Base-by-base conservation (phyloP, 192 early-diverging fungal genomes). In the Coemansia sp. region DNA sequence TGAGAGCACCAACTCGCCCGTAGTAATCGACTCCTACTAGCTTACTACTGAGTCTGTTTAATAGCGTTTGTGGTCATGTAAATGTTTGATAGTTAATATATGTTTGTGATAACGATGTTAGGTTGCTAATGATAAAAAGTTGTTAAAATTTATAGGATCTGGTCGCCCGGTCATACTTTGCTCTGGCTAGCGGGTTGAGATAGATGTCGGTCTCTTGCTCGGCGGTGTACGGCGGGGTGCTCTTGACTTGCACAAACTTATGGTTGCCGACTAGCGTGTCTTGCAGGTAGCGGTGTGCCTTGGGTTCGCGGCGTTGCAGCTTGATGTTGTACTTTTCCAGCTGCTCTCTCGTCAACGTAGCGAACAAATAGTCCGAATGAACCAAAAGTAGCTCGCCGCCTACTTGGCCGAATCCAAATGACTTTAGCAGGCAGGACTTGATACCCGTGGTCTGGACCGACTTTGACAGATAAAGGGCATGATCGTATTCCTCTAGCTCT, bases 401-500 rank as follows among this genome's bases (percentile, higher is more conserved):
- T 64, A 90, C 93, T 79, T 95, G 94, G 56, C 94, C 94, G 79
- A 95, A 95, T 53, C 94, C 94, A 73, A 95, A 95, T 37, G 87
- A 89, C 79, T 94, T 94, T 68, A 95, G 87, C 52, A 94, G 64
- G 77, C 86, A 93, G 16, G 94, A 93, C 80, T 92, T 92, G 77
- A 95, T 68, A 74, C 94, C 93, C 70, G 92, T 87, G 26, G 94
- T 95, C 72, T 93, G 89, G 65, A 95, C 90, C 21, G 88, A 85
- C 42, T 86, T 88, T 48, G 88, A 90, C 21, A 92, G 90, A 81
- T 93, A 95, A 7, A 93, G 69, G 41, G 93, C 84, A 73, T 94
- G 82, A 61, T 92, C 88, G 72, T 86, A 93, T 61, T 92, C 80
- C 36, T 81, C 75, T 70, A 95, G 84, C 16, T 85, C 77, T 56